phyloP scores from a whole-genome alignment of 2,329 filamentous ascomycete genomes.

The Alternaria gaisen region DNA sequence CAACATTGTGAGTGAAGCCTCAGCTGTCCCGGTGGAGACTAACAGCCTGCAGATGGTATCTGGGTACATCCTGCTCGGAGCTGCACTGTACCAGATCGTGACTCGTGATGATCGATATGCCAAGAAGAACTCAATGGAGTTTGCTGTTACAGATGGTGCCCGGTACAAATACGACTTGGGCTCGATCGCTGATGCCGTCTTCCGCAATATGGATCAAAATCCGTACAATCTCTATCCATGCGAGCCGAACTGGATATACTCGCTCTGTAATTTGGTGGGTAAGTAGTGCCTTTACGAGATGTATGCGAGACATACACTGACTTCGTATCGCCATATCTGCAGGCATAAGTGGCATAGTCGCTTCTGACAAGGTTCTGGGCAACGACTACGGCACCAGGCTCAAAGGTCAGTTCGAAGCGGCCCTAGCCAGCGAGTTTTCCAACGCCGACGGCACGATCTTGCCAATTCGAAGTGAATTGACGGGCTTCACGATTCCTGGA shows the following conservation, averaged over 20 bases:
- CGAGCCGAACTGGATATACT: neutral
- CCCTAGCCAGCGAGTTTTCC: slow-evolving; percentile 27
- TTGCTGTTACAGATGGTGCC: slow-evolving; percentile 21
- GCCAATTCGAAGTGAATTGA: slow-evolving; percentile 28
- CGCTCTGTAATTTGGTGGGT: too few species aligned
- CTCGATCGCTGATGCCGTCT: slow-evolving; percentile 21
- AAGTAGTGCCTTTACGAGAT: too few species aligned
- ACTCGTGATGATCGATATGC: neutral
- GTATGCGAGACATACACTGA: too few species aligned
- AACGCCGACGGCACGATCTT: slow-evolving; percentile 27
- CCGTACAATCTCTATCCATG: slow-evolving; percentile 24
- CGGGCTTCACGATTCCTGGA: slow-evolving; percentile 31
- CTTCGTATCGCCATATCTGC: too few species aligned
- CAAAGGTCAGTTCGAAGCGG: slow-evolving; percentile 14
- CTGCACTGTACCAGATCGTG: too few species aligned
- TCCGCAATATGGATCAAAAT: slow-evolving; percentile 19
- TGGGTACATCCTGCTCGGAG: too few species aligned
- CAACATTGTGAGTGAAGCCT: too few species aligned
- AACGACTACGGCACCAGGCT: neutral
- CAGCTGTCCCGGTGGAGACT: too few species aligned
- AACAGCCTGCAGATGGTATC: too few species aligned
- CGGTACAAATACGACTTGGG: slow-evolving; percentile 23
- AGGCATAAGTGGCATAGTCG: too few species aligned
- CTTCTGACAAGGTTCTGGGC: too few species aligned
- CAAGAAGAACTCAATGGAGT: slow-evolving; percentile 15